A percentile compares a stretch with the other conserved stretches of the same genome.
phyloP scores from a whole-genome alignment of 139 green algal species.

The Picochlorum sp. region DNA sequence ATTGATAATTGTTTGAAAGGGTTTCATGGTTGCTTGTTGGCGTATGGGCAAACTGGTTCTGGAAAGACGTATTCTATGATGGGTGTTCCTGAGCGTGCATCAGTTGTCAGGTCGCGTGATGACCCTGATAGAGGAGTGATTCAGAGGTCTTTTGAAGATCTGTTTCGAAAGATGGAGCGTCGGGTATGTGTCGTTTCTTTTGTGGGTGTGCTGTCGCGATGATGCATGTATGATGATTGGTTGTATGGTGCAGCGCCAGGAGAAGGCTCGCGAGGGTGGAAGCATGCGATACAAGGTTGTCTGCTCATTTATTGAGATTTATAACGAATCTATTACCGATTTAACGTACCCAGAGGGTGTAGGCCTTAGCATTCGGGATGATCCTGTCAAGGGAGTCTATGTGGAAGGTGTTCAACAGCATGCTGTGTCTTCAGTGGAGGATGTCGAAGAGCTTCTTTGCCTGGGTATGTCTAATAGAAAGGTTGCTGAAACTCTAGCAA shows the following conservation, averaged over 20 bases:
- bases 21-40: constrained; percentile 91
- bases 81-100: constrained; percentile 18
- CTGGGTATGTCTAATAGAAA: constrained; percentile 56
- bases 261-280: constrained; percentile 52
- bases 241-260: too few relatives aligned
- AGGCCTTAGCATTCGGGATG: constrained; percentile 57
- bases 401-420: constrained; percentile 75
- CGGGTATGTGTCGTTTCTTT: constrained; percentile 29
- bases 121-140: constrained; percentile 54
- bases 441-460: constrained; percentile 62
- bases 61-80: constrained; percentile 97
- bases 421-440: constrained; percentile 48
- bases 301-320: constrained; percentile 61
- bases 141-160: constrained; percentile 70
- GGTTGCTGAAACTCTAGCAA: constrained; percentile 78
- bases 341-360: constrained; percentile 52
- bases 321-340: constrained; percentile 61
- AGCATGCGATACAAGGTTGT: constrained; percentile 62
- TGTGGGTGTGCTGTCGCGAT: too few relatives aligned
- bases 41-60: constrained; percentile 90
- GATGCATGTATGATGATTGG: too few relatives aligned
- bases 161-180: constrained; percentile 43
- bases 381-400: constrained; percentile 48
- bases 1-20: constrained; percentile 61
- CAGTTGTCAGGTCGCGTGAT: neutral